Evolutionary conservation across 139 green algal genomes (phyloP).

Genomic region (Penium margaritaceum): DNA sequence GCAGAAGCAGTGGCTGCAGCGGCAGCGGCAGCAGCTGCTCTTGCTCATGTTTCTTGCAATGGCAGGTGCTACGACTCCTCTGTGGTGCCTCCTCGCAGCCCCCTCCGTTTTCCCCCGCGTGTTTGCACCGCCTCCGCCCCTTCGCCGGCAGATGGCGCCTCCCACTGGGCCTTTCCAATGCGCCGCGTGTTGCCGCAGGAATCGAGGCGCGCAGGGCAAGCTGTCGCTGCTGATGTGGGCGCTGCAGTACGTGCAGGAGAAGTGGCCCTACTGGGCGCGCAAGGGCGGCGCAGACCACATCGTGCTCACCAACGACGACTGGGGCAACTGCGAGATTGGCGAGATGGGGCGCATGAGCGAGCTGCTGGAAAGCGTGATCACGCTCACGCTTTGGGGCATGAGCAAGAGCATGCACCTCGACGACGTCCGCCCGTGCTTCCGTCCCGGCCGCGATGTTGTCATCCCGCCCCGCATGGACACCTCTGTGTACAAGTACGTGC

Average conservation of each 20-base stretch:
- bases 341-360: background rate
- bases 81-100: too few relatives aligned
- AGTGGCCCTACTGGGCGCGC: constrained; percentile 56
- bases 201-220: background rate
- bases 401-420: background rate
- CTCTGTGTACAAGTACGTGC: background rate
- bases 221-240: constrained; percentile 22
- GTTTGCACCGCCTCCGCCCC: too few relatives aligned
- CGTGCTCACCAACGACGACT: constrained; percentile 56
- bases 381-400: constrained; percentile 18
- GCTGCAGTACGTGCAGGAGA: constrained; percentile 45
- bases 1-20: too few relatives aligned
- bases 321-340: constrained; percentile 48
- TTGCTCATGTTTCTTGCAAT: too few relatives aligned
- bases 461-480: constrained; percentile 4
- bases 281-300: constrained; percentile 58
- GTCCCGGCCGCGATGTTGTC: constrained; percentile 33
- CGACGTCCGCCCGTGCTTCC: constrained; percentile 33
- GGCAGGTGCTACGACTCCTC: too few relatives aligned
- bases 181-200: background rate
- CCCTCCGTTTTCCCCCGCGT: too few relatives aligned
- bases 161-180: too few relatives aligned
- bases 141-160: too few relatives aligned
- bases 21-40: too few relatives aligned
- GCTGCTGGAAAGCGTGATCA: background rate